Percentiles rank a stretch among this genome's conserved stretches.
phyloP scores from a whole-genome alignment of 192 early-diverging fungal species.

The Lunasporangiospora selenospora region DNA sequence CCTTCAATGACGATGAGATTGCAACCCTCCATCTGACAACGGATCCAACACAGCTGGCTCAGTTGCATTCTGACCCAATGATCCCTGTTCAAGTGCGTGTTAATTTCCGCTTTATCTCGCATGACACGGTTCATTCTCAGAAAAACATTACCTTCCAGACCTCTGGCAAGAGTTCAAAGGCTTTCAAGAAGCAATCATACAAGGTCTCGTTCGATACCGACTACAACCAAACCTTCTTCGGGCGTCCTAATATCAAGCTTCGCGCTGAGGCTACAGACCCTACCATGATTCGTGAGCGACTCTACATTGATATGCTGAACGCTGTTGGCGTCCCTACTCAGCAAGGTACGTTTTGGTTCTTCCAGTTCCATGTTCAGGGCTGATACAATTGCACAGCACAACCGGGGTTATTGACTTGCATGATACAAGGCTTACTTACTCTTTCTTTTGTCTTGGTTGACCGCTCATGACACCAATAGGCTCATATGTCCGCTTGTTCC shows the following conservation, averaged over 20 bases:
- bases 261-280: slow-evolving; percentile 42
- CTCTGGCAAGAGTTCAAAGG: slow-evolving; percentile 51
- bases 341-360: slow-evolving; percentile 23
- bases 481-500: slow-evolving; percentile 33
- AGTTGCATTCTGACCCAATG: slow-evolving; percentile 30
- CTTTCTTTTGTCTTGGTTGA: too few relatives aligned
- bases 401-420: too few relatives aligned
- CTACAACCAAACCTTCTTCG: slow-evolving; percentile 40
- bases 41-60: slow-evolving; percentile 15
- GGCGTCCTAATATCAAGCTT: slow-evolving; percentile 47
- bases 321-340: slow-evolving; percentile 39
- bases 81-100: slow-evolving; percentile 9
- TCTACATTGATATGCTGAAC: slow-evolving; percentile 48
- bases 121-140: slow-evolving; percentile 28
- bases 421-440: too few relatives aligned
- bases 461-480: too few relatives aligned
- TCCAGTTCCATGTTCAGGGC: too few relatives aligned
- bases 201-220: slow-evolving; percentile 47
- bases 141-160: slow-evolving; percentile 31
- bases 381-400: too few relatives aligned
- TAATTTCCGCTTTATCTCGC: slow-evolving; percentile 39
- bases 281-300: slow-evolving; percentile 45
- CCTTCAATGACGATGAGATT: slow-evolving; percentile 48
- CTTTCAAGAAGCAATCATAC: slow-evolving; percentile 51
- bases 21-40: slow-evolving; percentile 42